These are phyloP conservation scores for Boletus nobilissimus DNA, from an alignment of 1,284 basidiomycete species.

Conservation along the genomic window DNA sequence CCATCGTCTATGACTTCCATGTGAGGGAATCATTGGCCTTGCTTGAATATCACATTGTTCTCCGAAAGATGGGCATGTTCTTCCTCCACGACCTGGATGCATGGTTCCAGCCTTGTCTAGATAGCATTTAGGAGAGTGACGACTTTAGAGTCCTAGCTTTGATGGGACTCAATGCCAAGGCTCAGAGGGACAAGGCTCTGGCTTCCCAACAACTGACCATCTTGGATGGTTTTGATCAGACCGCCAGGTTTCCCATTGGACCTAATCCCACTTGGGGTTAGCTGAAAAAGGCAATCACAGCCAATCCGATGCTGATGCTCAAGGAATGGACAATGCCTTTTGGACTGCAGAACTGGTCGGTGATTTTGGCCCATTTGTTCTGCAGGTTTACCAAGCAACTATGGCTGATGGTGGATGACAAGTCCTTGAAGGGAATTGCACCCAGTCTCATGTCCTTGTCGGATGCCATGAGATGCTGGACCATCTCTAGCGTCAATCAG, in stretches of 20 bases:
- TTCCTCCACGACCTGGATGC: conserved; percentile 29
- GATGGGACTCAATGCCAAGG: conserved; percentile 20
- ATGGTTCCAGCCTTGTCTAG: background rate
- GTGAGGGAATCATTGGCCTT: conserved; percentile 25
- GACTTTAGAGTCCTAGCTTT: conserved; percentile 2
- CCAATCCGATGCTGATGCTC: conserved; percentile 6
- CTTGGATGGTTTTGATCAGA: background rate
- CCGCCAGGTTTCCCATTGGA: conserved; percentile 15
- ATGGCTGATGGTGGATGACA: conserved; percentile 21
- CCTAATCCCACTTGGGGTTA: conserved; percentile 8
- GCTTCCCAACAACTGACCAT: background rate
- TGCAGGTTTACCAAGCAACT: conserved; percentile 20
- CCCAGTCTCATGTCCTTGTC: background rate
- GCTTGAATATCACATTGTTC: conserved; percentile 7
- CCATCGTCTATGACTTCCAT: conserved; percentile 18
- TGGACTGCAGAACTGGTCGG: background rate
- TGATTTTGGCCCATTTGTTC: background rate
- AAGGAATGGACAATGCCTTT: conserved; percentile 11
- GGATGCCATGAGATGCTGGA: conserved; percentile 28
- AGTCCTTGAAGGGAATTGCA: conserved; percentile 14
- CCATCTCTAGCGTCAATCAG: conserved; percentile 12
- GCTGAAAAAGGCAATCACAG: conserved; percentile 9
- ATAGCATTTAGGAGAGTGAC: background rate
- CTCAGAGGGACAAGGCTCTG: background rate
- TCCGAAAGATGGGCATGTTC: conserved; percentile 16